These are phyloP conservation scores for Austroboletus niveus DNA, from an alignment of 1,284 basidiomycete genomes.

Conservation along the genomic window DNA sequence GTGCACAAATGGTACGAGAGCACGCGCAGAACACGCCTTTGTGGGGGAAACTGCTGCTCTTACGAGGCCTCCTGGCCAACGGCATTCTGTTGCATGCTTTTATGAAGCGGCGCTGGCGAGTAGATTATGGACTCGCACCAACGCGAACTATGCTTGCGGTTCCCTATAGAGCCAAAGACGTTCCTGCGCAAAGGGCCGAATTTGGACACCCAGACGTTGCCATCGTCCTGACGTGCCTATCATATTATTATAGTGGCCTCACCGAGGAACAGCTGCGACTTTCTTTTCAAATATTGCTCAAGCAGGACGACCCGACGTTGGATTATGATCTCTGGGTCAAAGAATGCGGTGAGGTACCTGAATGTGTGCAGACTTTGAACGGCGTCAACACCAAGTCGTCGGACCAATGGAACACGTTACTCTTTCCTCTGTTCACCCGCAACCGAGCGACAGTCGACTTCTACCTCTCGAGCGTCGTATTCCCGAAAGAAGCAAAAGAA, in stretches of 20 bases:
- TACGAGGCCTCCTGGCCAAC: conserved; percentile 44
- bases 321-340: conserved; percentile 46
- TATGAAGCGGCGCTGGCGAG: conserved; percentile 45
- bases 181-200: conserved; percentile 47
- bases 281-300: conserved; percentile 42
- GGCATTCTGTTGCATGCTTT: conserved; percentile 44
- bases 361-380: conserved; percentile 29
- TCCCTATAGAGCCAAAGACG: conserved; percentile 54
- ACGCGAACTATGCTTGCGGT: conserved; percentile 49
- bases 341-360: conserved; percentile 25
- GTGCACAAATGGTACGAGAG: conserved; percentile 9
- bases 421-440: conserved; percentile 37
- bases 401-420: conserved; percentile 30
- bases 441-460: conserved; percentile 39
- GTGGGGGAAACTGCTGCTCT: conserved; percentile 40
- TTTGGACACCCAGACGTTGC: conserved; percentile 14
- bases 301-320: conserved; percentile 42
- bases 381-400: conserved; percentile 44
- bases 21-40: conserved; percentile 12
- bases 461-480: no score
- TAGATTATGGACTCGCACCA: conserved; percentile 50
- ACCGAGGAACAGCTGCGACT: conserved; percentile 42
- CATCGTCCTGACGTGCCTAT: no score
- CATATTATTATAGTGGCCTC: conserved; percentile 16
- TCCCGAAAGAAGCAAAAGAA: no score